Evolutionary conservation across 345 rosid species (phyloP), one percentile per base, ranked within the genome.

Genomic region (Nephelium lappaceum): DNA sequence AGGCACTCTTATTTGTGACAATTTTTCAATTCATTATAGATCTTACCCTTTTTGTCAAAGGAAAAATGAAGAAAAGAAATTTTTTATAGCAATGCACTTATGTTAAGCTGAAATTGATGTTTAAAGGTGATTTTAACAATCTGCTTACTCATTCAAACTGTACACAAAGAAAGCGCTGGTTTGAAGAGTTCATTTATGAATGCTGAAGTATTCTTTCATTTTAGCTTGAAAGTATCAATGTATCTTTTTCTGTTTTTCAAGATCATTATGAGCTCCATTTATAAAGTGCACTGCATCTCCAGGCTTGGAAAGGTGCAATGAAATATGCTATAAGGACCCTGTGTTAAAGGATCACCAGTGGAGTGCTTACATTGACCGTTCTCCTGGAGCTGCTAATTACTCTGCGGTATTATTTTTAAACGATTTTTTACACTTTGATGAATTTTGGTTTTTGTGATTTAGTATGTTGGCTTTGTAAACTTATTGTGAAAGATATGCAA

Each of bases 261-360:
- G 49, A 19, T 65, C 42, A 45, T 41, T 41, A 8, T 55, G 39
- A 71, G 1, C 25, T 76, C 47, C 23, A 45, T 45, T 42, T 81
- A 84, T 77, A 74, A 74, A 23, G 66, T 23, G 69, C 85, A 60
- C 77, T 80, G 57, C 43, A 43, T 78, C 75, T 85, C 69, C 80
- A 94, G 99, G 98, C 83, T 75, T 93, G 87, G 82, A 69, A 51
- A 94, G 88, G 75, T 96, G 99, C 75, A 76, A 91, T 21, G 97
- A 94, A 85, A 91, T 89, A 74, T 94, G 99, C 87, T 96, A 93
- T 49, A 96, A 96, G 91, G 98, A 94, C 75, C 99, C 99, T 74
- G 99, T 96, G 49, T 78, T 96, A 65, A 96, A 96, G 88, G 97
- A 96, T 83, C 87, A 12, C 69, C 86, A 90, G 79, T 96, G 99